Base-by-base conservation (phyloP, 768 basidiomycete species). In the Ramaria sp. region DNA sequence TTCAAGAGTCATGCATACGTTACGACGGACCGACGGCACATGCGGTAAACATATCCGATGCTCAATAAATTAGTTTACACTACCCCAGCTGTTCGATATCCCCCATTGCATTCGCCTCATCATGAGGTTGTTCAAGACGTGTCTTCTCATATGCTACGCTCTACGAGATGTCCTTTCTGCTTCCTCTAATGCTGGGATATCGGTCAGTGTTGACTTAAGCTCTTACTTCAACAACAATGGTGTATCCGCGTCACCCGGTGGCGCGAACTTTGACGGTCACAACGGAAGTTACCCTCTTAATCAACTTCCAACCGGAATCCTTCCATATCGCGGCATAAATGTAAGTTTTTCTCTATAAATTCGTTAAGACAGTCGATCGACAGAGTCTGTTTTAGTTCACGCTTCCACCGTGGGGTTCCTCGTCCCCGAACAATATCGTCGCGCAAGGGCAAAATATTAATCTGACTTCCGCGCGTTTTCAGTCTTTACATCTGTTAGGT, bases 401-500 rank as follows among this genome's bases (percentile, higher is more conserved):
- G 39, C 64, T 78, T 19, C 77, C 77, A 17, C 47, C 62, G 7
- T 51, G 62, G 1, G 77, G 78, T 75, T 75, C 75, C n/a, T 39
- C 46, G 11, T 62, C 57, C 7, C 42, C 66, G 17, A 78, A 81
- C 59, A 81, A 81, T 55, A 65, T 78, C 24, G 63, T 79, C 30
- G 69, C 75, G 15, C 59, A 71, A 7, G 70, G 71, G 1, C 79
- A 81, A 57, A 47, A 19, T 12, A 47, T 47, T 11, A 63, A 71
- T 4, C 51, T 80, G 12, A 58, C 65, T 6, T 64, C 75, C 19
- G 53, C 63, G 7, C 52, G 64, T 0, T 63, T 67, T n/a, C 71
- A 69, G 0, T 70, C 64, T 58, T 68, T 72, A 1, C 79, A 80
- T 58, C 71, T 79, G 58, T 62, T 81, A 24, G 76, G 79, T 56